These are phyloP conservation scores for Globisporangium mamillatum DNA, from an alignment of 352 stramenopile species.

Conservation along the genomic window DNA sequence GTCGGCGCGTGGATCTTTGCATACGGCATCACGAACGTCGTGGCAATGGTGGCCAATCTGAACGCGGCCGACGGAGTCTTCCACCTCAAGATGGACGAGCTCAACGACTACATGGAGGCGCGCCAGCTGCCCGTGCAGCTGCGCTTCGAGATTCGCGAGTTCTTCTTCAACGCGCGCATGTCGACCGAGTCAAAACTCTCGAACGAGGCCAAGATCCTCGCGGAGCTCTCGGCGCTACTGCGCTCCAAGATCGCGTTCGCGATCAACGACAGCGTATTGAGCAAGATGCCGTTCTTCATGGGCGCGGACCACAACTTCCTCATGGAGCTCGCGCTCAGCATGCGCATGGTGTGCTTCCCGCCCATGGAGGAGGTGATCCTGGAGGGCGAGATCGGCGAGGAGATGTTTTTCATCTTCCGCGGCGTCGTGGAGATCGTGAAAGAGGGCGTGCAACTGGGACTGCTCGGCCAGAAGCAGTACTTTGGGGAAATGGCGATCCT, in stretches of 20 bases:
- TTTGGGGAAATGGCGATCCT: slow-evolving; percentile 79
- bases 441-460: slow-evolving; percentile 42
- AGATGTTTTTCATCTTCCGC: slow-evolving; percentile 79
- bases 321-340: slow-evolving; percentile 72
- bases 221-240: slow-evolving; percentile 63
- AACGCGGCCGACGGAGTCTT: slow-evolving; percentile 64
- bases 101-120: slow-evolving; percentile 82
- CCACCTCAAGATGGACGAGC: slow-evolving; percentile 68
- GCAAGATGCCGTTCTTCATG: slow-evolving; percentile 76
- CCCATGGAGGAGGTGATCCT: slow-evolving; percentile 61
- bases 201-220: slow-evolving; percentile 64
- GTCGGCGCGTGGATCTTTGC: slow-evolving; percentile 66
- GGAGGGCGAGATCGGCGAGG: slow-evolving; percentile 63
- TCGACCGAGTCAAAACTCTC: slow-evolving; percentile 61
- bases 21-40: slow-evolving; percentile 82
- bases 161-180: slow-evolving; percentile 70
- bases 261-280: slow-evolving; percentile 76
- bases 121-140: slow-evolving; percentile 62
- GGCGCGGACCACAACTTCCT: slow-evolving; percentile 75
- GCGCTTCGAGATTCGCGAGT: slow-evolving; percentile 74
- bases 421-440: slow-evolving; percentile 60
- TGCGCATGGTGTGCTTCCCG: slow-evolving; percentile 76
- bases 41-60: slow-evolving; percentile 69
- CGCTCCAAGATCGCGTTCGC: slow-evolving; percentile 73
- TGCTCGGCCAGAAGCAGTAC: slow-evolving; percentile 73